phyloP scores from a whole-genome alignment of 495 filamentous ascomycete genomes.

The Penicillium herquei region DNA sequence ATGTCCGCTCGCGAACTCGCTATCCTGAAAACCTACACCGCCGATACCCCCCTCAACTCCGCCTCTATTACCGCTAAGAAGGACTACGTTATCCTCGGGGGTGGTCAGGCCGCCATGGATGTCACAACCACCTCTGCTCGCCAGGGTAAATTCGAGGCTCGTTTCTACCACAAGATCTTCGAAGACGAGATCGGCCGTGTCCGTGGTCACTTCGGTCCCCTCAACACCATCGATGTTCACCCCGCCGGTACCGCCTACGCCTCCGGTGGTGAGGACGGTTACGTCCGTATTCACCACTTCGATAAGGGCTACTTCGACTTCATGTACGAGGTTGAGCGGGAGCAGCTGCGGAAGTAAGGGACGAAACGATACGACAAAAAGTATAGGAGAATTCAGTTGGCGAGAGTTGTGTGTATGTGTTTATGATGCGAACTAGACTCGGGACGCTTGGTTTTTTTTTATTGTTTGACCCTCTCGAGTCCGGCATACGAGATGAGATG shows the following conservation, averaged over 20 bases:
- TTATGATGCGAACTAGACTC: slow-evolving; percentile 43
- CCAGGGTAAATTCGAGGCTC: slow-evolving; percentile 97
- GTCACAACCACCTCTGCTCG: slow-evolving; percentile 92
- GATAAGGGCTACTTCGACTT: slow-evolving; percentile 99
- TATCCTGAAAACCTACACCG: slow-evolving; percentile 83
- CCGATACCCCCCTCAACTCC: slow-evolving; percentile 96
- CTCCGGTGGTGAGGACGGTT: slow-evolving; percentile 95
- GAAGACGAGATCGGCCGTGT: slow-evolving; percentile 98
- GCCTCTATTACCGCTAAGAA: slow-evolving; percentile 91
- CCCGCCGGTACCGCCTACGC: slow-evolving; percentile 88
- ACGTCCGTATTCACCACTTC: slow-evolving; percentile 97
- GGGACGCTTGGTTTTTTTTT: slow-evolving; percentile 9
- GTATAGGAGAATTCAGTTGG: slow-evolving; percentile 22
- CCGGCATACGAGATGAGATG: slow-evolving; percentile 36
- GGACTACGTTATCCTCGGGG: slow-evolving; percentile 94
- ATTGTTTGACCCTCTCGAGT: slow-evolving; percentile 16
- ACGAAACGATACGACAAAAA: slow-evolving; percentile 6
- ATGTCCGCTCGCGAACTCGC: slow-evolving; percentile 79
- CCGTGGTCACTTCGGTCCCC: slow-evolving; percentile 91
- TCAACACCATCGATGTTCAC: slow-evolving; percentile 87
- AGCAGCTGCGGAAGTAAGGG: slow-evolving; percentile 47
- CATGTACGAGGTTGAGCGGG: slow-evolving; percentile 94
- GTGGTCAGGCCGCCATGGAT: slow-evolving; percentile 98
- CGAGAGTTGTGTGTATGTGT: slow-evolving; percentile 40
- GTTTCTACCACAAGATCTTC: slow-evolving; percentile 99